Conservation (phyloP, 176 grass and related monocot genomes). For the Eleusine indica region DNA sequence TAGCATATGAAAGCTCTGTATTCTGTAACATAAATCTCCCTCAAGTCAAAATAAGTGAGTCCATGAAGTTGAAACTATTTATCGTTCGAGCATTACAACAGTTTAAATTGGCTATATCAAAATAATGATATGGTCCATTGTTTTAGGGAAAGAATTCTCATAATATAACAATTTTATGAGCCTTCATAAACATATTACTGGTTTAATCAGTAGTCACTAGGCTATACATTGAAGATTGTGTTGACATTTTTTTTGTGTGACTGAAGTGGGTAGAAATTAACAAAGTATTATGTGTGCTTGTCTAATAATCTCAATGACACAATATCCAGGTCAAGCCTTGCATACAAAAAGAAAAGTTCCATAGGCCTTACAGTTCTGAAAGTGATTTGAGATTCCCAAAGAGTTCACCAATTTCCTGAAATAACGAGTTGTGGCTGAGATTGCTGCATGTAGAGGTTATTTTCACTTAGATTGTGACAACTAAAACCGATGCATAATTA, state of each 20-base stretch:
- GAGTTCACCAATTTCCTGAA: conserved; percentile 74
- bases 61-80: not conserved
- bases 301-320: not conserved
- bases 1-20: not conserved
- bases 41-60: not conserved
- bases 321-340: not conserved
- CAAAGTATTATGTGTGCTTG: not conserved
- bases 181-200: not conserved
- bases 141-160: not conserved
- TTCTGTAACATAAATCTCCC: not conserved
- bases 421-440: conserved; percentile 84
- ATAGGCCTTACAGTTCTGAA: conserved; percentile 74
- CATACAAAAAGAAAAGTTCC: not conserved
- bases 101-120: not conserved
- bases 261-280: not conserved
- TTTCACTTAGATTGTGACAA: conserved; percentile 33
- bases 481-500: not conserved
- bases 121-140: not conserved
- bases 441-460: conserved; percentile 63
- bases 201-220: not conserved
- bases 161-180: not conserved
- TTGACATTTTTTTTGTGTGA: not conserved
- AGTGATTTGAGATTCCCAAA: conserved; percentile 76
- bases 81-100: not conserved
- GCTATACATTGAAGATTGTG: not conserved